Evolutionary conservation across 139 green algal species (phyloP).

Genomic region (Closterium sp.): DNA sequence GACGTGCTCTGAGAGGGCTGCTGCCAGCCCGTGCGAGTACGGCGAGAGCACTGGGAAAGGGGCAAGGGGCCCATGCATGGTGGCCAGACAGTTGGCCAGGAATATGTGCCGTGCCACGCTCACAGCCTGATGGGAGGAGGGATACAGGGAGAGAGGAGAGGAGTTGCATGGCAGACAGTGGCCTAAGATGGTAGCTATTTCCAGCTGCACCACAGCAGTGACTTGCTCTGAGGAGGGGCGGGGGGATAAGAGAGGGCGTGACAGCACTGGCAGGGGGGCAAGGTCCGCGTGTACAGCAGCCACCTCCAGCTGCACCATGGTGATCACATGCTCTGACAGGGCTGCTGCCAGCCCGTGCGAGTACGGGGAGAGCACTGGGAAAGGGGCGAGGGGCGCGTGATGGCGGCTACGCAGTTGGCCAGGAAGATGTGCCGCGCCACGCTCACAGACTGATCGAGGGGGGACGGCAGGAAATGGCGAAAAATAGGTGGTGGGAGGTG

Average conservation of each 20-base stretch:
- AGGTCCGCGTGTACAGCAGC: no score
- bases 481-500: no score
- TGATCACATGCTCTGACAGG: no score
- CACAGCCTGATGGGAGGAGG: not conserved
- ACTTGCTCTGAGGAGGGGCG: slow-evolving; percentile 17
- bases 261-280: no score
- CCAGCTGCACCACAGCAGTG: not conserved
- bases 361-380: no score
- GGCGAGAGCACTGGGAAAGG: not conserved
- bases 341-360: no score
- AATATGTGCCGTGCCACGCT: not conserved
- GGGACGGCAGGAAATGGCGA: no score
- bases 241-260: no score
- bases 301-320: no score
- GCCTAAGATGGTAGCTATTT: not conserved
- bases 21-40: not conserved
- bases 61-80: slow-evolving; percentile 22
- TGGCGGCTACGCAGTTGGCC: slow-evolving; percentile 44
- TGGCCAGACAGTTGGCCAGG: slow-evolving; percentile 48
- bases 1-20: slow-evolving; percentile 18
- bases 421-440: slow-evolving; percentile 15
- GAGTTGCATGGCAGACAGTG: no score
- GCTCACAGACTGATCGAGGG: no score
- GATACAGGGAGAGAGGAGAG: no score
- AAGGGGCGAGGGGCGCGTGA: slow-evolving; percentile 24